Base-by-base conservation (phyloP, 2,329 filamentous ascomycete genomes). In the Aspergillus carbonarius region DNA sequence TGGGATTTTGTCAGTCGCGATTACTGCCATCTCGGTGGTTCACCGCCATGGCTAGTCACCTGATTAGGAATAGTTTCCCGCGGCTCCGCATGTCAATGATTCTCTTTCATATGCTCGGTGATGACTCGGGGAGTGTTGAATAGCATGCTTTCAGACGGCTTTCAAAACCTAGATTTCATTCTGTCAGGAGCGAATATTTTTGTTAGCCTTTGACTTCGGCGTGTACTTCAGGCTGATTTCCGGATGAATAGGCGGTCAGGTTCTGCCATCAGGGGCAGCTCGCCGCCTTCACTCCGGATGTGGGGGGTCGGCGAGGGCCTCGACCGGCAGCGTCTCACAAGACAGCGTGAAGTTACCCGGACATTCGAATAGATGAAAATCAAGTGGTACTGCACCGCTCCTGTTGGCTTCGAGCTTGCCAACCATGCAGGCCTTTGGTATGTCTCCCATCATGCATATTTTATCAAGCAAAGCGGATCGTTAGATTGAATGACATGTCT, bases 401-500 rank as follows among this genome's bases (percentile, higher is more conserved):
- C 39, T 32, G 20, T 52, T 53, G 47, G 39, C 47, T 46, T 51
- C 20, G 40, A 17, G 34, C 42, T 50, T 56, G 55, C 54, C 60
- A 60, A 72, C 35, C 17, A 77, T 78, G 74, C 74, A 76, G 62
- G 71, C 73, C 39, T 76, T 77, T 66, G 72, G 73, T 76, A 68
- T 58, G 75, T 67, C 60, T 42, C 39, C 35, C 30, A 42, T 27
- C 3, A 18, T 32, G 27, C 17, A 13, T 40, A 3, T 18, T 25
- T 17, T 17, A 10, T 44, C 3, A 20, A 39, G n/a, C 35, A 40
- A 30, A 30, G 39, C 23, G 39, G 35, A 8, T 32, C 51, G 17
- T 37, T 12, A 12, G 5, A 42, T 42, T 42, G 37, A 49, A 61
- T 65, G 60, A 63, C 63, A 63, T 62, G n/a, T 52, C 52, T 55